These are phyloP conservation scores for Chlamydomonas reinhardtii DNA, from an alignment of 163 green algal species.

Conservation along the genomic window DNA sequence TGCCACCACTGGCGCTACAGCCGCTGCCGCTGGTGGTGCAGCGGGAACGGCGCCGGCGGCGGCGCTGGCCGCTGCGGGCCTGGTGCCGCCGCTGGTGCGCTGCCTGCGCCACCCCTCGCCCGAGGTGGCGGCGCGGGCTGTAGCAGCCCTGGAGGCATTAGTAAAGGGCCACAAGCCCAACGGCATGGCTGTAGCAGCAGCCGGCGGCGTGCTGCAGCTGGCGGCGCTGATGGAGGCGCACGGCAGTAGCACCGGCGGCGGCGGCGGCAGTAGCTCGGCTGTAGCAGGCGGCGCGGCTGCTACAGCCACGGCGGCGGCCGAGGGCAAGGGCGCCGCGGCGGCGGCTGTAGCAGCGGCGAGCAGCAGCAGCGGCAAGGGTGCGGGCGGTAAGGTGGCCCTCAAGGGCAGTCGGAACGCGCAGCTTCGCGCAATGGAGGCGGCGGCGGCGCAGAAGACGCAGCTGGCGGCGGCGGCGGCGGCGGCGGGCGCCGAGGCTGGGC, in stretches of 20 bases:
- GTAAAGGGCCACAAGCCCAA: constrained; percentile 10
- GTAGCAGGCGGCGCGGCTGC: neutral
- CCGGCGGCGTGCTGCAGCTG: constrained; percentile 12
- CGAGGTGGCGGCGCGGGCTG: constrained; percentile 15
- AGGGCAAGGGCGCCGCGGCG: neutral
- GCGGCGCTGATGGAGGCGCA: constrained; percentile 13
- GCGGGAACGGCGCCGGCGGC: neutral
- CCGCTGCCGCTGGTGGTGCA: neutral
- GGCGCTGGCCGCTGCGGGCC: constrained; percentile 17
- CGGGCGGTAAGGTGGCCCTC: no score
- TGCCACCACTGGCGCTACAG: neutral
- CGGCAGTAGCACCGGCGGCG: neutral
- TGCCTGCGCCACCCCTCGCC: constrained; percentile 4
- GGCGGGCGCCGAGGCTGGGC: no score
- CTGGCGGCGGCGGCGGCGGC: neutral
- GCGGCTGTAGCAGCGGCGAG: neutral
- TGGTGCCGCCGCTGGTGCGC: constrained; percentile 22
- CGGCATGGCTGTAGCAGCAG: neutral
- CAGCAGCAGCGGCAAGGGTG: no score
- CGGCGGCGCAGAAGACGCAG: neutral
- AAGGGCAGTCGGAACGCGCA: no score
- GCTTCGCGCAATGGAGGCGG: no score
- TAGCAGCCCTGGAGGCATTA: constrained; percentile 36
- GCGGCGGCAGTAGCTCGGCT: neutral
- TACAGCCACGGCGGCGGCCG: neutral